A percentile compares a stretch with the other conserved stretches of the same genome.
Conservation (phyloP, 108 stramenopile genomes). For the Chaetoceros muelleri region DNA sequence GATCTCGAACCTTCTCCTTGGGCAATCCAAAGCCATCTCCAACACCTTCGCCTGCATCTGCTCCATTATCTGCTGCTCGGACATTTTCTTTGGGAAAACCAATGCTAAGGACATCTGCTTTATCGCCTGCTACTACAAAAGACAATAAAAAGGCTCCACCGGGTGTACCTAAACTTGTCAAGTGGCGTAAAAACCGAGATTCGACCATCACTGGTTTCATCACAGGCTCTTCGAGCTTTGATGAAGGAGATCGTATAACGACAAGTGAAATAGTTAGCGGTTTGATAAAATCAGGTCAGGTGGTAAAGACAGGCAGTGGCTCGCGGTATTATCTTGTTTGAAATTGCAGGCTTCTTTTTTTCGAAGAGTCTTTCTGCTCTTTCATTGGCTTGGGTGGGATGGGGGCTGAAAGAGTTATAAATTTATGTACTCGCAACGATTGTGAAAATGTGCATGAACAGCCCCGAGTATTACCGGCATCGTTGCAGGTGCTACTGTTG, state of each 20-base stretch:
- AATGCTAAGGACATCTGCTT: background rate
- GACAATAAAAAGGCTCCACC: conserved; percentile 20
- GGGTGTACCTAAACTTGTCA: conserved; percentile 25
- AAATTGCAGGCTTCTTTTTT: too few relatives aligned
- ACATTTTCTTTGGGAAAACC: background rate
- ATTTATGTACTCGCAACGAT: too few relatives aligned
- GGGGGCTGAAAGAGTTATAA: too few relatives aligned
- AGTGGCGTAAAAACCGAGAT: conserved; percentile 55
- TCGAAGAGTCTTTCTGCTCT: too few relatives aligned
- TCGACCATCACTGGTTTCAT: conserved; percentile 53
- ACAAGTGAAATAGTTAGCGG: conserved; percentile 58
- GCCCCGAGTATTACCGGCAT: too few relatives aligned
- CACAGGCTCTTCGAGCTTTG: conserved; percentile 46
- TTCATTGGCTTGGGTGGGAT: too few relatives aligned
- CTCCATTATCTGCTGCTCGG: background rate
- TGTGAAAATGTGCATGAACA: too few relatives aligned
- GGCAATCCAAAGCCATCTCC: background rate
- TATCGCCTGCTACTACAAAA: background rate
- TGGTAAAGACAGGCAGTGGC: conserved; percentile 65
- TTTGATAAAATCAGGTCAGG: conserved; percentile 33
- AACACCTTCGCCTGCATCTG: background rate
- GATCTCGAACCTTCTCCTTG: background rate
- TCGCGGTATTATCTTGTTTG: conserved; percentile 51
- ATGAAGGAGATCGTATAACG: conserved; percentile 50
- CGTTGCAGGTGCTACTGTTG: too few relatives aligned